Percentiles rank a stretch among this genome's conserved stretches.
phyloP scores from a whole-genome alignment of 495 filamentous ascomycete genomes.

The Talaromyces trachyspermus region DNA sequence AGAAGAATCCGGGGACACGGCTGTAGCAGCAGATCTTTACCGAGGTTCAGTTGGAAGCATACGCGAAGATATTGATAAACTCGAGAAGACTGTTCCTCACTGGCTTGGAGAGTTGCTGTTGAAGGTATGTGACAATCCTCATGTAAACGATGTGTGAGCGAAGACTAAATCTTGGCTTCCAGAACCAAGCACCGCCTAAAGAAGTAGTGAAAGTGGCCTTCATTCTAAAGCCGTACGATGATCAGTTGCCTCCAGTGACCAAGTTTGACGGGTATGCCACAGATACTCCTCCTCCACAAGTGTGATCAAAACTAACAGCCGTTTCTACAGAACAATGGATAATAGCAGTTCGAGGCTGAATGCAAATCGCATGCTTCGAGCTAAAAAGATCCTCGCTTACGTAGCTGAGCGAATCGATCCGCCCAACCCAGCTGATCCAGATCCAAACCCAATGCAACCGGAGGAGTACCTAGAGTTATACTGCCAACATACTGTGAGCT shows the following conservation, averaged over 20 bases:
- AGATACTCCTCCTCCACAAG: not conserved
- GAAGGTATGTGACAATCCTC: conserved; percentile 38
- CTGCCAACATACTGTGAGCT: conserved; percentile 84
- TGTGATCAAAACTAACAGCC: conserved; percentile 8
- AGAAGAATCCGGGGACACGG: conserved; percentile 80
- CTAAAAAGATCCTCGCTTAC: conserved; percentile 91
- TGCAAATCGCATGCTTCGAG: conserved; percentile 91
- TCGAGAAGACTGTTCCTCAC: conserved; percentile 77
- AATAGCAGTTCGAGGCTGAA: conserved; percentile 77
- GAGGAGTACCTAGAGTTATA: conserved; percentile 93
- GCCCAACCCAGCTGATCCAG: conserved; percentile 38
- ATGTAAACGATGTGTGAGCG: not conserved
- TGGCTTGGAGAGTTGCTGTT: conserved; percentile 92
- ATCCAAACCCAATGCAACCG: conserved; percentile 58
- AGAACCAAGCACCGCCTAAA: conserved; percentile 79
- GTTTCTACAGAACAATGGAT: conserved; percentile 19
- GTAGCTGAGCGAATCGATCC: conserved; percentile 86
- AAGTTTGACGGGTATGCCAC: conserved; percentile 49
- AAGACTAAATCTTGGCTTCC: conserved; percentile 1
- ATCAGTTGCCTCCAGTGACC: conserved; percentile 62
- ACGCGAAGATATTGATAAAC: conserved; percentile 68
- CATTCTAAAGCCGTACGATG: conserved; percentile 75
- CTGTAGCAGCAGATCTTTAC: conserved; percentile 87
- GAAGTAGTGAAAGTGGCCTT: conserved; percentile 94
- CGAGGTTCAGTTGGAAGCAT: conserved; percentile 75